A percentile compares a stretch with the other conserved stretches of the same genome.
These are phyloP conservation scores for Volvox africanus DNA, from an alignment of 139 green algal species.

Conservation along the genomic window DNA sequence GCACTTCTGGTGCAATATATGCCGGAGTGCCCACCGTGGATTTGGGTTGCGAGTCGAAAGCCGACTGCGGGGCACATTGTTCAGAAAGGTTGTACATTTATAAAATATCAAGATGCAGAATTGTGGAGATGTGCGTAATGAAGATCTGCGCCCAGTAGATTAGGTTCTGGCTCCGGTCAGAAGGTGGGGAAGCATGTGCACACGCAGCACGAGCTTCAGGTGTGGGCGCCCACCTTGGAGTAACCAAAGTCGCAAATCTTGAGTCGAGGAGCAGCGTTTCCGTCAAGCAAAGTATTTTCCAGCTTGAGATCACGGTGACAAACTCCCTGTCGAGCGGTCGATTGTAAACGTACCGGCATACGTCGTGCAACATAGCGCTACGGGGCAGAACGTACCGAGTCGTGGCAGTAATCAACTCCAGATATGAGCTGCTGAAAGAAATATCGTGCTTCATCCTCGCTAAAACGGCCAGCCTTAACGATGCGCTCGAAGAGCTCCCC, in stretches of 20 bases:
- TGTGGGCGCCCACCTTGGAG: conserved; percentile 65
- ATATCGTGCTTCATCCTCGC: conserved; percentile 96
- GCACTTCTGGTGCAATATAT: conserved; percentile 97
- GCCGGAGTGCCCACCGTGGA: conserved; percentile 99
- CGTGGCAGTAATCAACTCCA: conserved; percentile 96
- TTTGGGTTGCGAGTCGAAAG: conserved; percentile 96
- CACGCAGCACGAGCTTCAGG: too few species aligned
- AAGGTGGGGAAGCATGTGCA: too few species aligned
- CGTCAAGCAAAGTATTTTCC: conserved; percentile 98
- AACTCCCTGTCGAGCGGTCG: conserved; percentile 77
- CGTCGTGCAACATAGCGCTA: too few species aligned
- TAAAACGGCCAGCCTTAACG: conserved; percentile 91
- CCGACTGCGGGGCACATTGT: conserved; percentile 23
- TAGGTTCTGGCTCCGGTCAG: too few species aligned
- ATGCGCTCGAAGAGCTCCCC: conserved; percentile 98
- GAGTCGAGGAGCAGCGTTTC: conserved; percentile 81
- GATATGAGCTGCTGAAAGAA: conserved; percentile 99
- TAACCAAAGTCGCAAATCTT: conserved; percentile 99
- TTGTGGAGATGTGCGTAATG: too few species aligned
- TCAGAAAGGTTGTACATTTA: not conserved
- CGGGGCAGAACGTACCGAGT: conserved; percentile 62
- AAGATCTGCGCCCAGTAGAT: too few species aligned
- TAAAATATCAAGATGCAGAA: too few species aligned
- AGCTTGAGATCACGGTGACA: conserved; percentile 98
- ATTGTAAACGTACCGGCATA: too few species aligned